phyloP scores from a whole-genome alignment of 257 asterid species.

The Euphrasia confusa region DNA sequence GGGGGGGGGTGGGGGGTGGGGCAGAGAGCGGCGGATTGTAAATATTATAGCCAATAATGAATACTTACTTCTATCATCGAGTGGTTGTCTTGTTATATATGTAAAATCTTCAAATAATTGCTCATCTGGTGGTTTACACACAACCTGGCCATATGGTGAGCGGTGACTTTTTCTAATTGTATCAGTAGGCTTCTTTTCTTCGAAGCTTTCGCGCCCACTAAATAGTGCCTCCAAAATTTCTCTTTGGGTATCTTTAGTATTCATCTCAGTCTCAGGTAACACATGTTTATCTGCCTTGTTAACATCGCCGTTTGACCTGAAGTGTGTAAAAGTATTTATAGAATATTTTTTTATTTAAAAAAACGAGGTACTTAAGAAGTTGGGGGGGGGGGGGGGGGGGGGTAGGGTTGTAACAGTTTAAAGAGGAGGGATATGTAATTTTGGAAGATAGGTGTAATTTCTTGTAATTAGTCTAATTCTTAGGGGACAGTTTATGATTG shows the following conservation, averaged over 20 bases:
- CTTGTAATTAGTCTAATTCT: neutral
- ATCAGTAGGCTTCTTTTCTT: slow-evolving; percentile 22
- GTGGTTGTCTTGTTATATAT: slow-evolving; percentile 41
- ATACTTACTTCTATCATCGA: slow-evolving; percentile 37
- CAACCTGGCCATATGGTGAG: slow-evolving; percentile 34
- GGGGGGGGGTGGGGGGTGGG: too few species aligned
- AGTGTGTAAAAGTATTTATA: slow-evolving; percentile 10
- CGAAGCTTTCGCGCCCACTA: slow-evolving; percentile 33
- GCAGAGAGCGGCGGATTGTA: too few species aligned
- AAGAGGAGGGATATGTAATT: neutral
- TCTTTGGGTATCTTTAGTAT: slow-evolving; percentile 33
- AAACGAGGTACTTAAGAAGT: too few species aligned
- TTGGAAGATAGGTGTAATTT: neutral
- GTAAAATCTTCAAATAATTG: slow-evolving; percentile 38
- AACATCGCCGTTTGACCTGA: slow-evolving; percentile 32
- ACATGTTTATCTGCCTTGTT: slow-evolving; percentile 24
- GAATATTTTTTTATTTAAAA: neutral
- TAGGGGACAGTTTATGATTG: neutral
- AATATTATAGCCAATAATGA: slow-evolving; percentile 21
- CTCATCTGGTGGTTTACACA: slow-evolving; percentile 48
- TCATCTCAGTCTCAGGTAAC: slow-evolving; percentile 27
- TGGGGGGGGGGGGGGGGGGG: too few species aligned
- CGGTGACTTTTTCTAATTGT: slow-evolving; percentile 27
- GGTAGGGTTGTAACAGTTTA: neutral
- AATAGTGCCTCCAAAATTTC: slow-evolving; percentile 58